Percentiles rank a stretch among this genome's conserved stretches.
phyloP scores from a whole-genome alignment of 768 basidiomycete genomes.

The Pleurotus tuber-regium region DNA sequence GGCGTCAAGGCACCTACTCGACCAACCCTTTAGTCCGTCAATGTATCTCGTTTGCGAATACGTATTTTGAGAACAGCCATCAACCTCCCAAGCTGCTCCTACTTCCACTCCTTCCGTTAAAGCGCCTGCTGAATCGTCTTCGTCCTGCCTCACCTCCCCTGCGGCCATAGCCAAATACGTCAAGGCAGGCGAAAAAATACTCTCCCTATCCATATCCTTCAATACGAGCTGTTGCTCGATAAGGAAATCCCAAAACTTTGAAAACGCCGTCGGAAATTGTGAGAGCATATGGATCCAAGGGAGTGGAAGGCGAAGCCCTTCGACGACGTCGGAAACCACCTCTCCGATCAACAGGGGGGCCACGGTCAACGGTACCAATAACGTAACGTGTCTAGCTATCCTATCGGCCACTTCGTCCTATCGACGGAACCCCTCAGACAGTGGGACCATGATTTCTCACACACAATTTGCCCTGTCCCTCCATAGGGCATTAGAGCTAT shows the following conservation, averaged over 20 bases:
- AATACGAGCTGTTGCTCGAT: constrained; percentile 66
- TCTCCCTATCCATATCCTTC: constrained; percentile 60
- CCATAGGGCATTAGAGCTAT: constrained; percentile 94
- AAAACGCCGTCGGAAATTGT: constrained; percentile 75
- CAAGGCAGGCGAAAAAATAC: constrained; percentile 79
- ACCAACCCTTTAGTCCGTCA: not conserved
- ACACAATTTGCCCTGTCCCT: constrained; percentile 84
- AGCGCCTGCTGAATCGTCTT: constrained; percentile 46
- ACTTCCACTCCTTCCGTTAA: constrained; percentile 59
- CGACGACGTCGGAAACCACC: constrained; percentile 32
- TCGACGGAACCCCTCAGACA: constrained; percentile 67
- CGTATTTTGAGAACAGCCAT: constrained; percentile 76
- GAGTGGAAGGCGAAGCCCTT: constrained; percentile 84
- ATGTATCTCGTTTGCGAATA: not conserved
- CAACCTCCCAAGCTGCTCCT: constrained; percentile 62
- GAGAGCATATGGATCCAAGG: constrained; percentile 79
- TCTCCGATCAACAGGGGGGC: constrained; percentile 14
- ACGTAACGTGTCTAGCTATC: constrained; percentile 23
- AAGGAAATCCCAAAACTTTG: constrained; percentile 71
- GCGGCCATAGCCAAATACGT: constrained; percentile 81
- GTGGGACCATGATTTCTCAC: constrained; percentile 86
- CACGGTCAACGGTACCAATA: constrained; percentile 9
- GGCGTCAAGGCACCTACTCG: constrained; percentile 65
- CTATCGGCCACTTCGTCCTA: constrained; percentile 55
- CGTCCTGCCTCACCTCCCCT: constrained; percentile 45